Conservation (phyloP, 1,284 basidiomycete genomes). For the Tausonia pullulans region DNA sequence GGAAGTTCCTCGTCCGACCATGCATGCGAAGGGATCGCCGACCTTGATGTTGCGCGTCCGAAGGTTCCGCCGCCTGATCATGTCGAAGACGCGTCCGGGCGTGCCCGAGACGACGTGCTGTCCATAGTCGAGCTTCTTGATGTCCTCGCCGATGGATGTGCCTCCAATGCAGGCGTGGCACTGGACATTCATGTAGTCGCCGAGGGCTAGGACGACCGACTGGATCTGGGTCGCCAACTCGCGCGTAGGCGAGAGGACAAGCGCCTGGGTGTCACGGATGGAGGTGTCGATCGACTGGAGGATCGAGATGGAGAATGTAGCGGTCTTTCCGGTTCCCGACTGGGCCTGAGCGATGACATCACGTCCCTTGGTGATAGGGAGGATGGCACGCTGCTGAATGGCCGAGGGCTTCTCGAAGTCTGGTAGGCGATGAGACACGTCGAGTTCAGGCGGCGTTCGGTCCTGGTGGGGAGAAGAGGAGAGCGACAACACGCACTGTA, state of each 20-base stretch:
- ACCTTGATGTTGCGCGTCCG: conserved; percentile 93
- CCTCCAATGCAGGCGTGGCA: conserved; percentile 99
- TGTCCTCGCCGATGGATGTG: conserved; percentile 95
- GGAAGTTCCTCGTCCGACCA: background rate
- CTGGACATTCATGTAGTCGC: conserved; percentile 98
- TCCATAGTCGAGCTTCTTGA: conserved; percentile 94
- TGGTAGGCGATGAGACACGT: conserved; percentile 28
- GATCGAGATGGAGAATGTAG: conserved; percentile 90
- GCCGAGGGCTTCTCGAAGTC: conserved; percentile 99
- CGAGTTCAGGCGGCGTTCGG: background rate
- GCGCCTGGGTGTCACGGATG: conserved; percentile 89
- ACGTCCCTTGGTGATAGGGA: conserved; percentile 86
- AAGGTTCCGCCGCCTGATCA: conserved; percentile 90
- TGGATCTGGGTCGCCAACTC: conserved; percentile 97
- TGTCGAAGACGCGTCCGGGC: conserved; percentile 97
- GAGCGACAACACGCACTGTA: conserved; percentile 60
- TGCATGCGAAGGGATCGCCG: background rate
- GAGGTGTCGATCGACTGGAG: conserved; percentile 90
- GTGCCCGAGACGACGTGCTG: conserved; percentile 97
- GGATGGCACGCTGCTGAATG: conserved; percentile 95
- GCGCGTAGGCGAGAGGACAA: conserved; percentile 88
- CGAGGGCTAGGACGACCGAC: conserved; percentile 91
- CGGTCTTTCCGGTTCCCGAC: conserved; percentile 99
- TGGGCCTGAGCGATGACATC: conserved; percentile 99
- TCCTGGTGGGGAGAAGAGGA: background rate